These are phyloP conservation scores for Kuraishia piskuri DNA, from an alignment of 805 yeast genomes.

Conservation along the genomic window DNA sequence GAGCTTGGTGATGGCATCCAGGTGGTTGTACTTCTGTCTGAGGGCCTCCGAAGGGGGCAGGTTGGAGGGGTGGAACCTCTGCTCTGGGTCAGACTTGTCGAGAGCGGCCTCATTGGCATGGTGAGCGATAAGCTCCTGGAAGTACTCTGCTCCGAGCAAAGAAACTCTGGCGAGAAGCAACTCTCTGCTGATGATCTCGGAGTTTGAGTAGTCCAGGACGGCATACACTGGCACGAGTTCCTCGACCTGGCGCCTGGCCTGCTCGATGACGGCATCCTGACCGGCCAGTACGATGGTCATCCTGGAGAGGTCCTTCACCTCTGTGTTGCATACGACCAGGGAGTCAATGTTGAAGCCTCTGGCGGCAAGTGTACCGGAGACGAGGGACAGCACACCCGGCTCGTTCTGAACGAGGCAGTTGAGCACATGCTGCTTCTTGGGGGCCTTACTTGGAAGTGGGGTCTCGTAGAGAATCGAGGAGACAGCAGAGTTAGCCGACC, in stretches of 20 bases:
- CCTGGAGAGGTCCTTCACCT: slow-evolving; percentile 87
- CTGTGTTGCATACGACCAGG: slow-evolving; percentile 92
- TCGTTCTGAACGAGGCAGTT: slow-evolving; percentile 98
- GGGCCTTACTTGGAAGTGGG: slow-evolving; percentile 53
- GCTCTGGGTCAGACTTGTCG: slow-evolving; percentile 30
- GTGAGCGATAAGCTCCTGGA: slow-evolving; percentile 86
- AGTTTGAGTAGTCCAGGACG: slow-evolving; percentile 85
- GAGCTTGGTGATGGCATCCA: slow-evolving; percentile 73
- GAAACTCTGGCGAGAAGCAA: slow-evolving; percentile 87
- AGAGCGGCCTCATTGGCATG: slow-evolving; percentile 43
- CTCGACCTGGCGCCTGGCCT: slow-evolving; percentile 96
- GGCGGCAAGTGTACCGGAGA: slow-evolving; percentile 94
- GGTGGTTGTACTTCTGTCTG: slow-evolving; percentile 87
- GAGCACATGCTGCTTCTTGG: slow-evolving; percentile 78
- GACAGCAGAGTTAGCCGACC: slow-evolving; percentile 97
- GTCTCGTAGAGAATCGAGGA: slow-evolving; percentile 93
- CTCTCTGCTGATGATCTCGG: slow-evolving; percentile 88
- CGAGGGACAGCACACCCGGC: slow-evolving; percentile 92
- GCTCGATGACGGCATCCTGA: slow-evolving; percentile 93
- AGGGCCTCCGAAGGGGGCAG: slow-evolving; percentile 86
- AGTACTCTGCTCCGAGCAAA: slow-evolving; percentile 94
- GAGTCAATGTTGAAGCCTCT: slow-evolving; percentile 98
- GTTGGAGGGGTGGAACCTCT: slow-evolving; percentile 78
- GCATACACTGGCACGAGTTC: slow-evolving; percentile 98
- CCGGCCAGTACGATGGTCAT: slow-evolving; percentile 96